Conservation (phyloP, 805 yeast genomes). For the Saccharomycopsis selenospora region DNA sequence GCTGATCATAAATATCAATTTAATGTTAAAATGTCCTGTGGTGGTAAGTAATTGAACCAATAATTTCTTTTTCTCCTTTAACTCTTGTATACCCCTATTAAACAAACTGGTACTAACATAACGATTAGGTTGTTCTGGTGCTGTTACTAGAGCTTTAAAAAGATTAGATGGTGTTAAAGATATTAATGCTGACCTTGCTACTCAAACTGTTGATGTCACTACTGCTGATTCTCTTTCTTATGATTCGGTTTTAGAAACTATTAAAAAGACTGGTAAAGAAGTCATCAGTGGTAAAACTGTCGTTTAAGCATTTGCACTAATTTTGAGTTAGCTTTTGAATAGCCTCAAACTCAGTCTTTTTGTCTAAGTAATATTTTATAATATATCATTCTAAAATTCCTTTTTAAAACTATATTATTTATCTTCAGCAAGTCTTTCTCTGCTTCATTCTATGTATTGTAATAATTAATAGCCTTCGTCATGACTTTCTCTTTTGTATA, state of each 20-base stretch:
- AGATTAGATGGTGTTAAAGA: conserved; percentile 68
- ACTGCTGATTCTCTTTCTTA: conserved; percentile 50
- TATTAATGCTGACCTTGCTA: conserved; percentile 66
- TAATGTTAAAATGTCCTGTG: conserved; percentile 79
- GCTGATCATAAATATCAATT: conserved; percentile 56
- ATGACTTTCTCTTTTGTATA: too few species aligned
- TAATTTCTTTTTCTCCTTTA: neutral
- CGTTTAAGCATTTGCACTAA: too few species aligned
- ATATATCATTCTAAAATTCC: too few species aligned
- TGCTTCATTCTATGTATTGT: too few species aligned
- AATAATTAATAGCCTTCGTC: too few species aligned
- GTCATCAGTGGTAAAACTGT: conserved; percentile 58
- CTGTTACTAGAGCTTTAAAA: conserved; percentile 69
- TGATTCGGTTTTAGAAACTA: conserved; percentile 73
- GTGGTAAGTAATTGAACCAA: conserved; percentile 34
- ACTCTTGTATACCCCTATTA: neutral
- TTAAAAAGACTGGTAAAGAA: conserved; percentile 86
- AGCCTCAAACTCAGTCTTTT: too few species aligned
- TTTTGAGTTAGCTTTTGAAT: too few species aligned
- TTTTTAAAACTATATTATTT: too few species aligned
- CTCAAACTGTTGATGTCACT: conserved; percentile 75
- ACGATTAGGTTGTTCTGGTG: conserved; percentile 77
- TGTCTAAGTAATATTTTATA: too few species aligned
- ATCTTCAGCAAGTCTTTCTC: too few species aligned
- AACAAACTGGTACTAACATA: too few species aligned